Conservation (phyloP, 495 filamentous ascomycete genomes). For the Neurospora africana region DNA sequence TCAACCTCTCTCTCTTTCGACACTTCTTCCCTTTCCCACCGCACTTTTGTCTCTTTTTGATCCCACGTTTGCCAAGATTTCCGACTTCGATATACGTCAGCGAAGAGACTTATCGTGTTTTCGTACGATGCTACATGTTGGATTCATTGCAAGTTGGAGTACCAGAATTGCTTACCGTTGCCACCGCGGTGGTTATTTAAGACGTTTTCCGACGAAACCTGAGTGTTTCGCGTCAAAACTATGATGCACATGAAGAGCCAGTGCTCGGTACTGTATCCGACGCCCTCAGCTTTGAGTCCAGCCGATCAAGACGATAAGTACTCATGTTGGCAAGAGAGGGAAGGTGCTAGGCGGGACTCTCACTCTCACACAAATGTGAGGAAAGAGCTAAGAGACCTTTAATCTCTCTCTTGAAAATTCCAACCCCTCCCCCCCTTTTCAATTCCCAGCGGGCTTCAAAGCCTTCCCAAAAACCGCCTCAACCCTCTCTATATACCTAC, state of each 20-base stretch:
- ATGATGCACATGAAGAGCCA: neutral
- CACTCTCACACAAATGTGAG: neutral
- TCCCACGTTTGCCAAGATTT: neutral
- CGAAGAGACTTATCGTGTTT: neutral
- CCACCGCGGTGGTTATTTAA: neutral
- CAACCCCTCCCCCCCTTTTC: too few species aligned
- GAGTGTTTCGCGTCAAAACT: neutral
- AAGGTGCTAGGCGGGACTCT: neutral
- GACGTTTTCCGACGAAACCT: neutral
- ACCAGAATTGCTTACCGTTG: too few species aligned
- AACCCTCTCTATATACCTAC: slow-evolving; percentile 17
- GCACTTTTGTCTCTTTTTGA: neutral
- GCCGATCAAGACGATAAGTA: neutral
- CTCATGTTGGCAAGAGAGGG: neutral
- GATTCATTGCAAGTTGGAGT: neutral
- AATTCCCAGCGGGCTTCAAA: too few species aligned
- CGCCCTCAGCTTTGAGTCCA: neutral
- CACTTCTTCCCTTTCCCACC: neutral
- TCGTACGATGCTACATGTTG: neutral
- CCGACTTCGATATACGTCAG: neutral
- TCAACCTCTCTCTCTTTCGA: neutral
- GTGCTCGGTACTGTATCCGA: neutral
- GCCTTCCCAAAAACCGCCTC: slow-evolving; percentile 22
- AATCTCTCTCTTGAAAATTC: too few species aligned
- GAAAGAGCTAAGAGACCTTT: neutral